Conservation (phyloP, 805 yeast species). For the Lipomyces sp. region DNA sequence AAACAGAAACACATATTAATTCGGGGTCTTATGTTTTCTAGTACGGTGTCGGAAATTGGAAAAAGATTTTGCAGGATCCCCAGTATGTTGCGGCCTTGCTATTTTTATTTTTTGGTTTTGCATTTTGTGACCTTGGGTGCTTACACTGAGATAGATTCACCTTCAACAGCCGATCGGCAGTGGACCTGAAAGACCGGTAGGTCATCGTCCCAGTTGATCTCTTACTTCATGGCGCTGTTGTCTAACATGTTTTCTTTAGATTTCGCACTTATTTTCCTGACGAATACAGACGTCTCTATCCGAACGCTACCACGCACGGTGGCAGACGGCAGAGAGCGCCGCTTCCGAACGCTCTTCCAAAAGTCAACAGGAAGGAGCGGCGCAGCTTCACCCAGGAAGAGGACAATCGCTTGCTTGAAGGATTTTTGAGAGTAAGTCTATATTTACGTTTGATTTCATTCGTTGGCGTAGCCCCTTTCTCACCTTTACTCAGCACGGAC, state of each 20-base stretch:
- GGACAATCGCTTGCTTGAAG: conserved; percentile 43
- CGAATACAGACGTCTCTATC: conserved; percentile 45
- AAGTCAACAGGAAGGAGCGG: conserved; percentile 46
- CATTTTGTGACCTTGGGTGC: background rate
- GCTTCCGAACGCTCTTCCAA: conserved; percentile 36
- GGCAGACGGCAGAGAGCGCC: conserved; percentile 30
- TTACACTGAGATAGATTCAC: conserved; percentile 29
- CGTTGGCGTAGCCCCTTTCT: too few species aligned
- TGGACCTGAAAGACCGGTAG: conserved; percentile 42
- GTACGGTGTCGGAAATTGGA: conserved; percentile 43
- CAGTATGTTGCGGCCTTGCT: conserved; percentile 9
- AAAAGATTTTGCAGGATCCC: conserved; percentile 45
- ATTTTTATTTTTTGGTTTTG: too few species aligned
- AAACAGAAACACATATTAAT: too few species aligned
- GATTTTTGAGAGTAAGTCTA: conserved; percentile 35
- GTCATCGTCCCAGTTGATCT: background rate
- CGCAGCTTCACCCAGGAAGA: conserved; percentile 44
- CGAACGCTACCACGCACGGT: conserved; percentile 46
- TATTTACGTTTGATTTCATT: background rate
- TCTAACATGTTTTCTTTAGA: conserved; percentile 24
- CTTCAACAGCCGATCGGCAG: conserved; percentile 46
- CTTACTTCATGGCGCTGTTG: too few species aligned
- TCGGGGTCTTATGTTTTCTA: too few species aligned
- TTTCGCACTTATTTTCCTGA: conserved; percentile 47
- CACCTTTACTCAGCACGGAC: conserved; percentile 45